phyloP scores from a whole-genome alignment of 169 alveolate genomes.

The Besnoitia besnoiti region DNA sequence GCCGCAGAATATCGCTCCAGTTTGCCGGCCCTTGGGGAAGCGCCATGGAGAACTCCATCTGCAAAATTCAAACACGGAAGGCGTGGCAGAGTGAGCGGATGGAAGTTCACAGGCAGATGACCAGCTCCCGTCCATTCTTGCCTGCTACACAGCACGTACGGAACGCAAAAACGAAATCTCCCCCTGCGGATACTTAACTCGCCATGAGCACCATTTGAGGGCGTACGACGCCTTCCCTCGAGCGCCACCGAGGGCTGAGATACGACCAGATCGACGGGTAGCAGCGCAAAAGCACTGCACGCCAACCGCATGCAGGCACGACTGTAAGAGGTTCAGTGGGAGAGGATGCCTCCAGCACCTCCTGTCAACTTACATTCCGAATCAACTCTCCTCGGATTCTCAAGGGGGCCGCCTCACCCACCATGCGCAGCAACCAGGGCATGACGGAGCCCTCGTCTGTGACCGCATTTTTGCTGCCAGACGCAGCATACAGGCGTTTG shows the following conservation, averaged over 20 bases:
- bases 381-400: background rate
- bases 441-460: background rate
- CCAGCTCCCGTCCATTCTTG: background rate
- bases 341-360: too few species aligned
- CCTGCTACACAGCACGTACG: background rate
- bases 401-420: background rate
- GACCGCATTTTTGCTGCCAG: background rate
- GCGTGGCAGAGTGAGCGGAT: background rate
- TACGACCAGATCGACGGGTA: too few species aligned
- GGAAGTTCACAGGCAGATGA: background rate
- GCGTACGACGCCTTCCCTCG: too few species aligned
- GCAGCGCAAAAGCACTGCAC: too few species aligned
- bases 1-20: background rate
- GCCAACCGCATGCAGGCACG: background rate
- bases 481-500: background rate
- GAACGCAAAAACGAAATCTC: too few species aligned
- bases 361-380: slow-evolving; percentile 15
- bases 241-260: too few species aligned
- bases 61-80: too few species aligned
- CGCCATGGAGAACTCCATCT: slow-evolving; percentile 9
- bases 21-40: slow-evolving; percentile 8
- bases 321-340: background rate
- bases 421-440: background rate
- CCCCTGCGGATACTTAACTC: too few species aligned
- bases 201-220: too few species aligned